Evolutionary conservation across 2,329 filamentous ascomycete species (phyloP), one percentile per base, ranked within the genome.

Genomic region (Penicillium brevicompactum): DNA sequence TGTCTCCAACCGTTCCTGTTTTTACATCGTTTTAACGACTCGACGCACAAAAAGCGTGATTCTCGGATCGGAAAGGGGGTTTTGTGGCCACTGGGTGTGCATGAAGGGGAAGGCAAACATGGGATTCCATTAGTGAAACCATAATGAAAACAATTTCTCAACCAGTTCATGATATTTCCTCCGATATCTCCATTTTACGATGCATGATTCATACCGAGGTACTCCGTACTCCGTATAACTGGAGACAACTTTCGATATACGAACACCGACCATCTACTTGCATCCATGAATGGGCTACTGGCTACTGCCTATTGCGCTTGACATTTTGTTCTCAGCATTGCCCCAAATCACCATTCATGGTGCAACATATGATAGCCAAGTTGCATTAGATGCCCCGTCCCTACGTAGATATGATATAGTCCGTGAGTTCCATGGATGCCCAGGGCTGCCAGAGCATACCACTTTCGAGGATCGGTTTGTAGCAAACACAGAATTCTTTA

Each of bases 131-230:
- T 57, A 64, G 63, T 58, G 62, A 64, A 64, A 56, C 61, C 63
- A 65, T 66, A 66, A 66, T 66, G 63, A 66, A 66, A 66, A 66
- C 61, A 62, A 62, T 57, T 61, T 60, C 64, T 64, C 62, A 61
- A 51, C 53, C 58, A 47, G 55, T 46, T 53, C 46, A 47, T 46
- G 52, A 31, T 51, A 42, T 14, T 24, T 49, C 45, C 24, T 13
- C 52, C 47, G 34, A 50, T 51, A 22, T 53, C 30, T 24, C 55
- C 30, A 30, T 47, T 48, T 27, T 37, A 27, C 27, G 32, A 21
- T 9, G 18, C n/a, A 41, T 41, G n/a, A 21, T n/a, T 37, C 42
- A 32, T 53, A 13, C 21, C 18, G 18, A 18, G 18, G 18, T 18
- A 18, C 18, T 18, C 18, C 18, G 18, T 18, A 18, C 18, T 18